Conservation (phyloP, 805 yeast genomes). For the Debaryomyces tyrocola region DNA sequence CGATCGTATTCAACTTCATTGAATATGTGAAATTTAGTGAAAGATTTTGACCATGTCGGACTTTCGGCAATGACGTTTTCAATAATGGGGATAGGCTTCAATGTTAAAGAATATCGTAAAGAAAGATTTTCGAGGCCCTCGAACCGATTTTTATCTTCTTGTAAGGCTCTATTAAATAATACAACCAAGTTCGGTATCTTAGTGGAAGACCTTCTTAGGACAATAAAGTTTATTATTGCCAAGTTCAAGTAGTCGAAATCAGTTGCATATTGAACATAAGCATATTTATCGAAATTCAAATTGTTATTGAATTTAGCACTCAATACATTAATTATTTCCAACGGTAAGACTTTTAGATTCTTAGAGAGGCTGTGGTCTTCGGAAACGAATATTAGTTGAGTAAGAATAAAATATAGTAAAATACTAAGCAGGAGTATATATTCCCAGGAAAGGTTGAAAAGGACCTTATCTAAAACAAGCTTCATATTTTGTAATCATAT, state of each 20-base stretch:
- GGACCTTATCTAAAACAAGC: too few species aligned
- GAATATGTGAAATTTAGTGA: constrained; percentile 57
- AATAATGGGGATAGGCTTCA: constrained; percentile 24
- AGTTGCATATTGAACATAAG: constrained; percentile 65
- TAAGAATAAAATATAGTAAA: constrained; percentile 17
- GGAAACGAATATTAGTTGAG: constrained; percentile 15
- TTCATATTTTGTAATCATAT: too few species aligned
- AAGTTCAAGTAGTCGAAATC: constrained; percentile 50
- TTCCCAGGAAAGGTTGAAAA: constrained; percentile 18
- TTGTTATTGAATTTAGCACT: constrained; percentile 7
- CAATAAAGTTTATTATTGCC: constrained; percentile 45
- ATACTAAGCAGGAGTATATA: constrained; percentile 19
- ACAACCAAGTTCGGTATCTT: constrained; percentile 50
- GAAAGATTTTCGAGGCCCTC: not conserved
- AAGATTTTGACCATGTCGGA: constrained; percentile 49
- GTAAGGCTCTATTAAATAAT: constrained; percentile 29
- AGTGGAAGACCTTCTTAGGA: constrained; percentile 32
- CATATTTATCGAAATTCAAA: constrained; percentile 27
- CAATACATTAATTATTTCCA: constrained; percentile 17
- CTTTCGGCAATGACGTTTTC: constrained; percentile 10
- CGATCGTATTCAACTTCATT: constrained; percentile 50
- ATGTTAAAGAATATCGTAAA: constrained; percentile 18
- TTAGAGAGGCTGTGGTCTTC: constrained; percentile 12
- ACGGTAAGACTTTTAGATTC: constrained; percentile 22
- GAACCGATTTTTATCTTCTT: constrained; percentile 5